Evolutionary conservation across 1,284 basidiomycete genomes (phyloP).

Genomic region (Mycosarcoma maydis): DNA sequence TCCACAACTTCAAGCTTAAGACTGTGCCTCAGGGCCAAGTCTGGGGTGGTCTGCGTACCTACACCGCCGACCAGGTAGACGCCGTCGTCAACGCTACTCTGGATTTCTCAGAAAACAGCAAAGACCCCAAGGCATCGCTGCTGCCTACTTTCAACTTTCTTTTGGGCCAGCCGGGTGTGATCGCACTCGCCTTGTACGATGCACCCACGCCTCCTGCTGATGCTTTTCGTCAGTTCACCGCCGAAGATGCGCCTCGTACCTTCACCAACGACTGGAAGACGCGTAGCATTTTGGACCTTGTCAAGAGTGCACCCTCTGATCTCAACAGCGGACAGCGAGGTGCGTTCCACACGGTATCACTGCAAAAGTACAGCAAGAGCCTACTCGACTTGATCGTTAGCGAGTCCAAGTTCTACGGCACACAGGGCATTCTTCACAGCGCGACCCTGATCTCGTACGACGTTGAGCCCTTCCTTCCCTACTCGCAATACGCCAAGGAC

Average conservation of each 20-base stretch:
- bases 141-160: constrained; percentile 53
- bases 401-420: constrained; percentile 40
- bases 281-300: constrained; percentile 30
- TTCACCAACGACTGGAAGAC: constrained; percentile 51
- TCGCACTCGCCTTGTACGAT: constrained; percentile 52
- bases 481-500: constrained; percentile 35
- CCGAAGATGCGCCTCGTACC: constrained; percentile 2
- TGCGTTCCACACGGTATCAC: constrained; percentile 50
- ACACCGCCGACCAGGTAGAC: constrained; percentile 45
- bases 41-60: constrained; percentile 49
- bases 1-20: constrained; percentile 49
- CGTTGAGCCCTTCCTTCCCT: constrained; percentile 55
- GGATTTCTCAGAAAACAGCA: constrained; percentile 47
- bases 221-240: constrained; percentile 29
- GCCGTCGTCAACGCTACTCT: constrained; percentile 41
- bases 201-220: constrained; percentile 25
- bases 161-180: constrained; percentile 35
- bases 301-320: constrained; percentile 40
- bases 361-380: constrained; percentile 41
- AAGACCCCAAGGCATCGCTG: constrained; percentile 49
- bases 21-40: constrained; percentile 48
- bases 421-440: constrained; percentile 24
- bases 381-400: constrained; percentile 49
- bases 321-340: constrained; percentile 38
- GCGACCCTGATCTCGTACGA: constrained; percentile 52